phyloP scores from a whole-genome alignment of 2,329 filamentous ascomycete species.

The Colletotrichum costaricense region DNA sequence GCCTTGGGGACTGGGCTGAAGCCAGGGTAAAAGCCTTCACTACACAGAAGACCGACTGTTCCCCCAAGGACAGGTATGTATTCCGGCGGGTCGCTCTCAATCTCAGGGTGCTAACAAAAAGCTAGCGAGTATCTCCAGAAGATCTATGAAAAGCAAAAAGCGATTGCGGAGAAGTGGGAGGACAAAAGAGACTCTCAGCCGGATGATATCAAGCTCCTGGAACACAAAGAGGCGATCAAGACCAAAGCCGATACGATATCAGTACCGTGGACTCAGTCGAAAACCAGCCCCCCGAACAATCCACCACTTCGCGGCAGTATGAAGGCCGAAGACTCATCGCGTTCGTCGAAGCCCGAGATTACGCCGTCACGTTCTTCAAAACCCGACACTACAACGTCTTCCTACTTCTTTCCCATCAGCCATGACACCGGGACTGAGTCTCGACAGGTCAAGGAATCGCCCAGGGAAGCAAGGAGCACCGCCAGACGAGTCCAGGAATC shows the following conservation, averaged over 20 bases:
- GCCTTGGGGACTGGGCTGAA: constrained; percentile 3
- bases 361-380: neutral
- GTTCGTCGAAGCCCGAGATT: neutral
- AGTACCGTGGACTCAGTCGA: neutral
- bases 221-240: constrained; percentile 10
- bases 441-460: neutral
- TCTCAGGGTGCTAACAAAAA: neutral
- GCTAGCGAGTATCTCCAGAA: constrained; percentile 9
- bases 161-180: neutral
- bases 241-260: neutral
- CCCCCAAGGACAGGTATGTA: neutral
- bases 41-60: neutral
- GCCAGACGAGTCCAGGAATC: neutral
- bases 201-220: constrained; percentile 9
- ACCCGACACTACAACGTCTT: neutral
- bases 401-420: neutral
- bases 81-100: too few relatives aligned
- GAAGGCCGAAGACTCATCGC: neutral
- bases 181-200: neutral
- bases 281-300: neutral
- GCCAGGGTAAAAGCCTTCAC: neutral
- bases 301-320: constrained; percentile 8
- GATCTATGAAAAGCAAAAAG: neutral
- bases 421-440: neutral
- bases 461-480: constrained; percentile 7